phyloP scores from a whole-genome alignment of 225 moss, liverwort and hornwort species.

The Ulota crispa region DNA sequence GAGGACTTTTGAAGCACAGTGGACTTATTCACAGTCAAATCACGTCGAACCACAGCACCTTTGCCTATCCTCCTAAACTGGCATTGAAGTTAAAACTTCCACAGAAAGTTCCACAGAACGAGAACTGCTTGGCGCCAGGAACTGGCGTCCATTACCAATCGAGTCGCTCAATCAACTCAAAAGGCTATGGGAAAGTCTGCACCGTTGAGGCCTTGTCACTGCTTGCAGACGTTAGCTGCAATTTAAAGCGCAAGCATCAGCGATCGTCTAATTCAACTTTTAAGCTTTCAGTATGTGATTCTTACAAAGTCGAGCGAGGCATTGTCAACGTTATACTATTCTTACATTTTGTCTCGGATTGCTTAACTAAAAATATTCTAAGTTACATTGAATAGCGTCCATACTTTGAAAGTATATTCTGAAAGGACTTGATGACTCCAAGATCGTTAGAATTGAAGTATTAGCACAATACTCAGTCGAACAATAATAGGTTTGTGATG shows the following conservation, averaged over 20 bases:
- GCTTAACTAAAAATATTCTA: background rate
- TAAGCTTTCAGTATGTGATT: background rate
- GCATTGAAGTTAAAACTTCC: conserved; percentile 15
- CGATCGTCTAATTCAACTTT: conserved; percentile 19
- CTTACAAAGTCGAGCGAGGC: conserved; percentile 21
- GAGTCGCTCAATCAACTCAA: conserved; percentile 30
- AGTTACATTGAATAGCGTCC: background rate
- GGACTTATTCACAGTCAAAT: conserved; percentile 8
- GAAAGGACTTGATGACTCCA: background rate
- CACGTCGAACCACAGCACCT: conserved; percentile 10
- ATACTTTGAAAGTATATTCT: background rate
- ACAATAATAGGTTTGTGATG: conserved; percentile 1
- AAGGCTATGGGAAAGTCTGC: conserved; percentile 27
- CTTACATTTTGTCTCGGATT: background rate
- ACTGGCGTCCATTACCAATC: conserved; percentile 44
- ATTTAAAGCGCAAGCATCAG: conserved; percentile 21
- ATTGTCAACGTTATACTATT: background rate
- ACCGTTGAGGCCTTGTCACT: conserved; percentile 43
- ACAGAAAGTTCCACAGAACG: background rate
- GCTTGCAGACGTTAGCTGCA: conserved; percentile 53
- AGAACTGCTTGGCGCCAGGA: conserved; percentile 24
- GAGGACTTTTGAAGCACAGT: background rate
- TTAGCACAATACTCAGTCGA: background rate
- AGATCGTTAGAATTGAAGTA: background rate
- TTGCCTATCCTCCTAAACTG: conserved; percentile 16